These are phyloP conservation scores for Styphnolobium japonicum DNA, from an alignment of 306 rosid genomes.

Conservation along the genomic window DNA sequence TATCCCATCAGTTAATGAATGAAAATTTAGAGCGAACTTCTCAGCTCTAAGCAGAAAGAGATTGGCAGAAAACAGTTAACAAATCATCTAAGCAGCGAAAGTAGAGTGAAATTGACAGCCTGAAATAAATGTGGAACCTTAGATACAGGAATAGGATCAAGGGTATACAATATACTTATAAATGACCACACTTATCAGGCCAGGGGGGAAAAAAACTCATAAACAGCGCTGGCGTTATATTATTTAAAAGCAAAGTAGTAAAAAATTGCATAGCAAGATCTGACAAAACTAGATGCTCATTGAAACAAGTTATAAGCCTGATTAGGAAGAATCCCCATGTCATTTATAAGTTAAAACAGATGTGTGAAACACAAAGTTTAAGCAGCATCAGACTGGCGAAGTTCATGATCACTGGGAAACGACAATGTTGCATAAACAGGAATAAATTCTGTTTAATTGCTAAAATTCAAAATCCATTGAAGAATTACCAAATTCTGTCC, in stretches of 20 bases:
- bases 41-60: background rate
- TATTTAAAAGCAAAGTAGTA: background rate
- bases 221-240: background rate
- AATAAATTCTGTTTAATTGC: background rate
- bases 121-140: slow-evolving; percentile 4
- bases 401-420: background rate
- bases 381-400: background rate
- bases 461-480: background rate
- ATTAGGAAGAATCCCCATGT: background rate
- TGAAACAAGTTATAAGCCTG: background rate
- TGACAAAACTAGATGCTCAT: background rate
- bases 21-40: background rate
- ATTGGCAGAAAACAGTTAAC: background rate
- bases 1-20: slow-evolving; percentile 1
- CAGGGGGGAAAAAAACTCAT: background rate
- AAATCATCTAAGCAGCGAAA: background rate
- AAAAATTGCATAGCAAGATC: background rate
- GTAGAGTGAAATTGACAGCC: background rate
- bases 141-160: background rate
- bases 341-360: background rate
- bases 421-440: background rate
- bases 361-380: background rate
- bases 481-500: slow-evolving; percentile 95
- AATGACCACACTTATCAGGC: background rate
- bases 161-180: background rate